A percentile compares a stretch with the other conserved stretches of the same genome.
Conservation (phyloP, 345 rosid genomes). For the Brassica carinata region DNA sequence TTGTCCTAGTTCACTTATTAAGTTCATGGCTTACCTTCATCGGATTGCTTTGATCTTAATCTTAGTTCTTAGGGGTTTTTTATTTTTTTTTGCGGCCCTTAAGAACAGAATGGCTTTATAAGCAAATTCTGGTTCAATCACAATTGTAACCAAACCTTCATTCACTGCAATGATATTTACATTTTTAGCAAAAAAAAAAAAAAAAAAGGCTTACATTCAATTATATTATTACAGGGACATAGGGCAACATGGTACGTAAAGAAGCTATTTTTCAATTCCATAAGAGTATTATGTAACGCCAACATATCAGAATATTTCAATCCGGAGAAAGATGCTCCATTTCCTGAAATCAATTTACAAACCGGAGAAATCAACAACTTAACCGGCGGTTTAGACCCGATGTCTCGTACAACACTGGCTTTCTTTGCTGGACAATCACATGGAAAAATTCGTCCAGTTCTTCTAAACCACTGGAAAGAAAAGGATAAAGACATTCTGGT, state of each 20-base stretch:
- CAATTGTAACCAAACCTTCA: too few species aligned
- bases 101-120: too few species aligned
- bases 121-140: too few species aligned
- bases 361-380: slow-evolving; percentile 59
- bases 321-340: slow-evolving; percentile 66
- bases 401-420: slow-evolving; percentile 55
- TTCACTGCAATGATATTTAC: too few species aligned
- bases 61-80: too few species aligned
- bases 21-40: too few species aligned
- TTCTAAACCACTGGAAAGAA: slow-evolving; percentile 62
- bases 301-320: slow-evolving; percentile 76
- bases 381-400: slow-evolving; percentile 50
- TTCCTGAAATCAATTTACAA: slow-evolving; percentile 68
- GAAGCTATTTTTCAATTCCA: slow-evolving; percentile 62
- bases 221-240: slow-evolving; percentile 55
- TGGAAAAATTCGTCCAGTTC: slow-evolving; percentile 59
- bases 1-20: too few species aligned
- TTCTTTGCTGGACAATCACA: slow-evolving; percentile 74
- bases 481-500: slow-evolving; percentile 61
- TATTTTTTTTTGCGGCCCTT: too few species aligned
- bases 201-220: not conserved
- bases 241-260: slow-evolving; percentile 58
- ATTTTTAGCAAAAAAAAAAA: too few species aligned
- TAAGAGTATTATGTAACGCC: slow-evolving; percentile 81
- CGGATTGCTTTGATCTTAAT: too few species aligned